These are phyloP conservation scores for Cadophora gregata DNA, from an alignment of 2,329 filamentous ascomycete genomes.

Conservation along the genomic window DNA sequence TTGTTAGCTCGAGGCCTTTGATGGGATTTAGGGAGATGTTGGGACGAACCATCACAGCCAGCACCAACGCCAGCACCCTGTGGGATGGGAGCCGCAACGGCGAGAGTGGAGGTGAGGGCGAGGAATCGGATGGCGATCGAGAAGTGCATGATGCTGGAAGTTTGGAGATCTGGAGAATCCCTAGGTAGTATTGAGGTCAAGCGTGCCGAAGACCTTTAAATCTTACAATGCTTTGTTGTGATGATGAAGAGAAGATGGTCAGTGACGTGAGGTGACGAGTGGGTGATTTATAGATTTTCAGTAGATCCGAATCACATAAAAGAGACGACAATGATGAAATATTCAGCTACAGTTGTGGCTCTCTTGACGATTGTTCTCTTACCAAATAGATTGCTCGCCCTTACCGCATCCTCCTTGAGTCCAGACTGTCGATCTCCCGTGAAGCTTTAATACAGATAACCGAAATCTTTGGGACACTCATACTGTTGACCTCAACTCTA, in stretches of 20 bases:
- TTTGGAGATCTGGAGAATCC: not conserved
- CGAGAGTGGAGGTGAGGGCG: not conserved
- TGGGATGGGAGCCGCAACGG: conserved; percentile 18
- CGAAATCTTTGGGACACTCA: not conserved
- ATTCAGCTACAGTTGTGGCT: not conserved
- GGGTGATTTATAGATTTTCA: not conserved
- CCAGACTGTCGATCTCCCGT: conserved; percentile 2
- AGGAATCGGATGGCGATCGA: conserved; percentile 7
- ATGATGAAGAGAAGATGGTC: no score
- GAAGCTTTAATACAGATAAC: not conserved
- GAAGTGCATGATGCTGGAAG: conserved; percentile 10
- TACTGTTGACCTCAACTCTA: not conserved
- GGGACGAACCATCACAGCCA: conserved; percentile 21
- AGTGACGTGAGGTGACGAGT: not conserved
- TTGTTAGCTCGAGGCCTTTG: not conserved
- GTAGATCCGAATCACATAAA: not conserved
- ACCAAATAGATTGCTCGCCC: not conserved
- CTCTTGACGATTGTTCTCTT: not conserved
- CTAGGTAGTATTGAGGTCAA: no score
- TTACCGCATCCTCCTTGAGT: not conserved
- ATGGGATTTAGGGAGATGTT: not conserved
- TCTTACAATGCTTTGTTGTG: not conserved
- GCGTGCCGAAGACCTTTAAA: not conserved
- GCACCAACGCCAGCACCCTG: conserved; percentile 20
- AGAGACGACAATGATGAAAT: conserved; percentile 1